Evolutionary conservation across 2,329 filamentous ascomycete genomes (phyloP).

Genomic region (Leptosphaerulina australis): DNA sequence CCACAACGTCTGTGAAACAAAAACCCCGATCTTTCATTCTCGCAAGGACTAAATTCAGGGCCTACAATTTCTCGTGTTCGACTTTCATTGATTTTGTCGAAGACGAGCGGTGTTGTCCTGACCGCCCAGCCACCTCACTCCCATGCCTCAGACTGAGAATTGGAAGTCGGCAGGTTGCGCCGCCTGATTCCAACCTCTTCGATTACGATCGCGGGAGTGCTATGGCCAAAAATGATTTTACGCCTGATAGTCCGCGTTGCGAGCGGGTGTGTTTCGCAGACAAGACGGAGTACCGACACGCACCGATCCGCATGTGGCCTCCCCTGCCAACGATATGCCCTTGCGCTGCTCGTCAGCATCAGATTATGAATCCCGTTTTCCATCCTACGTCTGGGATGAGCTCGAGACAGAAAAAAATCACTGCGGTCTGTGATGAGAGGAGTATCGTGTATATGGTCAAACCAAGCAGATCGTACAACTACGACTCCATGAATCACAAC

Average conservation of each 20-base stretch:
- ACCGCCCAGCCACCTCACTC: conserved; percentile 25
- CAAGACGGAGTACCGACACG: conserved; percentile 34
- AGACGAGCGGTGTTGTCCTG: conserved; percentile 50
- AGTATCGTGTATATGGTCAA: conserved; percentile 45
- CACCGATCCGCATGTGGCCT: conserved; percentile 45
- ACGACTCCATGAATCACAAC: conserved; percentile 24
- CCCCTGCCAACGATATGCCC: conserved; percentile 33
- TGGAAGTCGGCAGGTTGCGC: conserved; percentile 52
- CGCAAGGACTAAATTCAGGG: conserved; percentile 60
- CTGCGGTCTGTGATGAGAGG: conserved; percentile 40
- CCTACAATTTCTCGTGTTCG: conserved; percentile 60
- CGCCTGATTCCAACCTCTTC: conserved; percentile 9
- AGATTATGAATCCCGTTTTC: conserved; percentile 40
- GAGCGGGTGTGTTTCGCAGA: conserved; percentile 14
- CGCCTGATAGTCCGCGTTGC: not conserved
- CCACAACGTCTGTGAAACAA: not conserved
- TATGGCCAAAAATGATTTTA: not conserved
- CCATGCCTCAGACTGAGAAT: conserved; percentile 58
- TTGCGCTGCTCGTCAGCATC: conserved; percentile 39
- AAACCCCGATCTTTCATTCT: conserved; percentile 54
- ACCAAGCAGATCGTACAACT: conserved; percentile 12
- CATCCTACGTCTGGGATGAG: not conserved
- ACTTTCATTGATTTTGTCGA: conserved; percentile 67
- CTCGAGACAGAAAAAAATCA: conserved; percentile 27
- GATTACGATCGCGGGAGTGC: not conserved